Evolutionary conservation across 768 basidiomycete genomes (phyloP), one percentile per base, ranked within the genome.

Genomic region (Leccinellum albellum): DNA sequence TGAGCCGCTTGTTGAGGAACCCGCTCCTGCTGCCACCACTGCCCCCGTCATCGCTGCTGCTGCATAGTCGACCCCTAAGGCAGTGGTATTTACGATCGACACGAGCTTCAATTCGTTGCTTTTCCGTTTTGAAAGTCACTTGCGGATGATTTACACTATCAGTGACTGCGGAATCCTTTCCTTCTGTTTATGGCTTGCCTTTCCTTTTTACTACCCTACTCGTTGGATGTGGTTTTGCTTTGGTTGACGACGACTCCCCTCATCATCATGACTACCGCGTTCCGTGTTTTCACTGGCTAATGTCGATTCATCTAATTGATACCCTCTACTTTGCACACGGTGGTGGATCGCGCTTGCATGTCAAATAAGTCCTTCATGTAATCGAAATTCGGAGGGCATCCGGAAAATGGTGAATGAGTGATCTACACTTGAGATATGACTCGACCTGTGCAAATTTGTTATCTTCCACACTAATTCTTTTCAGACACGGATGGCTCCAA

Each of bases 1-100:
- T 12, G 79, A 77, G 64, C 66, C 71, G 14, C 69, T 66, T 6
- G 59, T 61, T 29, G 81, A 78, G 65, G 67, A 70, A 40, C 71
- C 75, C 8, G 64, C 63, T 56, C 78, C 86, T 35, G 78, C 80
- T 48, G 79, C 81, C 40, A 20, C 40, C 40, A 6, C 20, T 47
- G 71, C 85, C 35, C 83, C 88, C 51, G 83, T 86, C 58, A 88
- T 93, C 58, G 84, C 88, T 58, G 90, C 91, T 50, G 77, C 91
- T 37, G 91, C 91, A 78, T 94, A 84, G 85, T 70, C 61, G 57
- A 54, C 48, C 26, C 20, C 21, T 3, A 1, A 14, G 53, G 53
- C 61, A 60, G 70, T 20, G 54, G 56, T 60, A 68, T 63, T 69
- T 70, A 72, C 67, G 78, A 74, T 82, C 72, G 82, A 81, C 78